Conservation (phyloP, 129 eudicot genomes). For the Arctium minus region DNA sequence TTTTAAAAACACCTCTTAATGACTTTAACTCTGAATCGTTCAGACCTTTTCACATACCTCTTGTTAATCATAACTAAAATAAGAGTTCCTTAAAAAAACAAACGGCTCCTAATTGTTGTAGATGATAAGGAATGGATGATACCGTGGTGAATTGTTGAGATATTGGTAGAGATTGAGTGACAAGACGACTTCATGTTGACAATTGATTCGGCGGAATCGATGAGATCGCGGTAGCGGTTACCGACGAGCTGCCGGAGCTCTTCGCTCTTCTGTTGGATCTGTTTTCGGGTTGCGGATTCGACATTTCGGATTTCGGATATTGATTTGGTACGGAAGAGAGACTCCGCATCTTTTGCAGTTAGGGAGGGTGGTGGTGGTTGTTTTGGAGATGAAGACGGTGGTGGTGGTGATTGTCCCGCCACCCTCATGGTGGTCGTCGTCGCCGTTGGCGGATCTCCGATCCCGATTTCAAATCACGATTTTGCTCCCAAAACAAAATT, state of each 20-base stretch:
- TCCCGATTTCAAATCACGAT: constrained; percentile 2
- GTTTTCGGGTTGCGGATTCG: constrained; percentile 66
- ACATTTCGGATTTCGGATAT: constrained; percentile 76
- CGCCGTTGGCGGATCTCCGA: constrained; percentile 27
- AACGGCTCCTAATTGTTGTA: constrained; percentile 16
- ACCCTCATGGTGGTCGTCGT: constrained; percentile 32
- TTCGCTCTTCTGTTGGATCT: constrained; percentile 79
- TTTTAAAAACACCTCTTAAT: too few species aligned
- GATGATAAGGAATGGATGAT: constrained; percentile 55
- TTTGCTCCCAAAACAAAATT: constrained; percentile 6
- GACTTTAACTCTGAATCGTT: too few species aligned
- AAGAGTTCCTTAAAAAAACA: too few species aligned
- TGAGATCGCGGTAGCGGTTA: constrained; percentile 90
- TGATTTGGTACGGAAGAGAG: constrained; percentile 67
- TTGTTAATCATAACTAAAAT: too few species aligned
- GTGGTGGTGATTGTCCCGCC: constrained; percentile 28
- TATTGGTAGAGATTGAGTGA: constrained; percentile 64
- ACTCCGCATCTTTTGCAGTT: constrained; percentile 64
- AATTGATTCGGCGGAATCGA: constrained; percentile 92
- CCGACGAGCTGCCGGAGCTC: constrained; percentile 96
- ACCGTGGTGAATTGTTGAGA: constrained; percentile 45
- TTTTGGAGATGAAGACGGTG: constrained; percentile 25
- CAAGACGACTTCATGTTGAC: constrained; percentile 70
- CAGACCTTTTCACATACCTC: too few species aligned
- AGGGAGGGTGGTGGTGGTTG: not conserved